Evolutionary conservation across 2,329 filamentous ascomycete genomes (phyloP).

Genomic region (Ramularia endophylla): DNA sequence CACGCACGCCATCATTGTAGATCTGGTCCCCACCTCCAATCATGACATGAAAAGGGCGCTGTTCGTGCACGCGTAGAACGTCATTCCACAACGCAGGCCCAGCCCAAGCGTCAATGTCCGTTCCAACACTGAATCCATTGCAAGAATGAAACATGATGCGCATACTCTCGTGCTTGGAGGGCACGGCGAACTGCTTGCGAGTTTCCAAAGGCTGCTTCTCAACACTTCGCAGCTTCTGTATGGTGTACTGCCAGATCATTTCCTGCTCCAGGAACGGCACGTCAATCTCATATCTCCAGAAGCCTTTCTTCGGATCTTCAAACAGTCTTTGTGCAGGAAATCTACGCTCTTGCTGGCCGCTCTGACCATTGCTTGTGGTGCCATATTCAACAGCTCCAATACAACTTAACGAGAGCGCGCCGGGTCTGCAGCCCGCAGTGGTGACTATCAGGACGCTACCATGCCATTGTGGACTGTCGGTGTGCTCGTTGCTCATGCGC

Average conservation of each 20-base stretch:
- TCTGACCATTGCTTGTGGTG: slow-evolving; percentile 23
- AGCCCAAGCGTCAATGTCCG: slow-evolving; percentile 57
- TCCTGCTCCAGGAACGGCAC: slow-evolving; percentile 66
- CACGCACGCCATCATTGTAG: slow-evolving; percentile 72
- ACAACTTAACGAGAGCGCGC: slow-evolving; percentile 53
- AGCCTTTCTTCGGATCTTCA: slow-evolving; percentile 53
- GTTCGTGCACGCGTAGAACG: slow-evolving; percentile 54
- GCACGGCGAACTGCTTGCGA: slow-evolving; percentile 51
- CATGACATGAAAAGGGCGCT: slow-evolving; percentile 61
- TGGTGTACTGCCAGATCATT: slow-evolving; percentile 70
- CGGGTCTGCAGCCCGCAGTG: slow-evolving; percentile 59
- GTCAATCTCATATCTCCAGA: slow-evolving; percentile 54
- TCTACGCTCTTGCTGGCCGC: slow-evolving; percentile 24
- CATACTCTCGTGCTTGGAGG: slow-evolving; percentile 57
- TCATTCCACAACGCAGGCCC: slow-evolving; percentile 59
- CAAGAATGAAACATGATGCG: slow-evolving; percentile 65
- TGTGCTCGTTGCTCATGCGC: slow-evolving; percentile 56
- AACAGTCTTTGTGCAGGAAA: slow-evolving; percentile 52
- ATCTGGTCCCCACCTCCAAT: slow-evolving; percentile 89
- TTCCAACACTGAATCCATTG: slow-evolving; percentile 63
- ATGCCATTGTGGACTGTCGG: slow-evolving; percentile 56
- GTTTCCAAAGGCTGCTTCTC: slow-evolving; percentile 19
- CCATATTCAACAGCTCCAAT: slow-evolving; percentile 42
- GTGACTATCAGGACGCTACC: slow-evolving; percentile 83
- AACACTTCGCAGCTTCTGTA: slow-evolving; percentile 55